Percentiles rank a stretch among this genome's conserved stretches.
phyloP scores from a whole-genome alignment of 192 early-diverging fungal species.

The Neocallimastix lanati region DNA sequence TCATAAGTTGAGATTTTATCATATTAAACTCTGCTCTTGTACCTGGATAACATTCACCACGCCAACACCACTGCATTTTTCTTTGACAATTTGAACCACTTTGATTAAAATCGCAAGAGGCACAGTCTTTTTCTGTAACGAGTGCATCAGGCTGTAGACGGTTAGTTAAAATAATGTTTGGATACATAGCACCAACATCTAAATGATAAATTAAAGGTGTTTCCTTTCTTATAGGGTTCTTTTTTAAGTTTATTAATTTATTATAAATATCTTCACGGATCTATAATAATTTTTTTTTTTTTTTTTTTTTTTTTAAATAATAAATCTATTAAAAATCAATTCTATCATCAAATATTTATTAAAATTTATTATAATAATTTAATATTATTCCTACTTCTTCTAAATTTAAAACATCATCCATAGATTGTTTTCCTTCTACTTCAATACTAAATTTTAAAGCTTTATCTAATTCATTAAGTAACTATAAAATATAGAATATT shows the following conservation, averaged over 20 bases:
- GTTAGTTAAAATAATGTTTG: constrained; percentile 97
- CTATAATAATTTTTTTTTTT: constrained; percentile 7
- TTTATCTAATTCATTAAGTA: constrained; percentile 81
- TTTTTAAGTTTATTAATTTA: constrained; percentile 53
- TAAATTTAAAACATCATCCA: constrained; percentile 74
- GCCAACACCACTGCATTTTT: constrained; percentile 91
- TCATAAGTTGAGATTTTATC: constrained; percentile 68
- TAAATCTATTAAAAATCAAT: constrained; percentile 2
- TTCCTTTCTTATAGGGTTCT: constrained; percentile 55
- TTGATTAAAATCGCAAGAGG: constrained; percentile 80
- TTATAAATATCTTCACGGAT: constrained; percentile 39
- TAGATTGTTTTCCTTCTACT: constrained; percentile 52
- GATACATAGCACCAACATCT: constrained; percentile 99
- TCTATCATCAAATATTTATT: not conserved
- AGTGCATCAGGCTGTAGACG: constrained; percentile 94
- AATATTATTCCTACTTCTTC: too few relatives aligned
- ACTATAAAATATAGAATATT: too few relatives aligned
- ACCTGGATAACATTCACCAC: constrained; percentile 87
- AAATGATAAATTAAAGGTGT: constrained; percentile 87
- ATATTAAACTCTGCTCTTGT: constrained; percentile 77
- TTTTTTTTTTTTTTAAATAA: too few relatives aligned
- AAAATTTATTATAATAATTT: too few relatives aligned
- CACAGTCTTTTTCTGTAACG: constrained; percentile 69
- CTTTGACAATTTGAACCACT: constrained; percentile 77
- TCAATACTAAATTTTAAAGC: constrained; percentile 77